Conservation (phyloP, 2,329 filamentous ascomycete genomes). For the Fusarium brevicatenulatum region DNA sequence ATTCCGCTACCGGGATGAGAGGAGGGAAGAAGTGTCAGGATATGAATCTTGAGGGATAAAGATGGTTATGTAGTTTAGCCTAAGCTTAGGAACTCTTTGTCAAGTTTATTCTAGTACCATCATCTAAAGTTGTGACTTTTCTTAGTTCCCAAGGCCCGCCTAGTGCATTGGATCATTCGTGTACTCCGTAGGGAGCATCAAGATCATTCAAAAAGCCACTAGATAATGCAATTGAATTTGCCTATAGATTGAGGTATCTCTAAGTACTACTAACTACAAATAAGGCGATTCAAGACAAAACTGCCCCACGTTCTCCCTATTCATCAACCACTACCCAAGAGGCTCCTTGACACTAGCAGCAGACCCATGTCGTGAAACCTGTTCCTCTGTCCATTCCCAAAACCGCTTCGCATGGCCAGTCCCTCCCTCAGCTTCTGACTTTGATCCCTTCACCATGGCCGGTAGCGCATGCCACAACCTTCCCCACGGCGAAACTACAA, state of each 20-base stretch:
- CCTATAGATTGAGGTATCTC: fast-evolving
- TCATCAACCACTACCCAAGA: fast-evolving
- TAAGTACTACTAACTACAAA: fast-evolving
- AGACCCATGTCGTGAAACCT: conserved; percentile 2
- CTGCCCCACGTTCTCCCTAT: fast-evolving
- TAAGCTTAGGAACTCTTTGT: neutral
- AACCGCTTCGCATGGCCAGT: conserved; percentile 48
- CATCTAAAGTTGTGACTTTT: fast-evolving
- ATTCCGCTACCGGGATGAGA: fast-evolving
- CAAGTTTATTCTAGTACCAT: neutral
- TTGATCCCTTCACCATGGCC: conserved; percentile 45
- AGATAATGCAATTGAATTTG: too few relatives aligned
- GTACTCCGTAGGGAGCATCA: too few relatives aligned
- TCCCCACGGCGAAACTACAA: conserved; percentile 52
- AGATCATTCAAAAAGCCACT: neutral
- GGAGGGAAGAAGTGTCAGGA: fast-evolving
- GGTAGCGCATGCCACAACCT: conserved; percentile 46
- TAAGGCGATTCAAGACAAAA: neutral
- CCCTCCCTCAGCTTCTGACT: conserved; percentile 49
- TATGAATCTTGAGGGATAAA: fast-evolving
- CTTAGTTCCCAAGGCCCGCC: fast-evolving
- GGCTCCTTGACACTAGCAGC: neutral
- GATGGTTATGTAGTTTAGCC: neutral
- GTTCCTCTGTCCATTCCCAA: conserved; percentile 53
- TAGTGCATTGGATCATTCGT: fast-evolving